Evolutionary conservation across 495 filamentous ascomycete species (phyloP), one percentile per base, ranked within the genome.

Genomic region (Lasiosphaeris hirsuta): DNA sequence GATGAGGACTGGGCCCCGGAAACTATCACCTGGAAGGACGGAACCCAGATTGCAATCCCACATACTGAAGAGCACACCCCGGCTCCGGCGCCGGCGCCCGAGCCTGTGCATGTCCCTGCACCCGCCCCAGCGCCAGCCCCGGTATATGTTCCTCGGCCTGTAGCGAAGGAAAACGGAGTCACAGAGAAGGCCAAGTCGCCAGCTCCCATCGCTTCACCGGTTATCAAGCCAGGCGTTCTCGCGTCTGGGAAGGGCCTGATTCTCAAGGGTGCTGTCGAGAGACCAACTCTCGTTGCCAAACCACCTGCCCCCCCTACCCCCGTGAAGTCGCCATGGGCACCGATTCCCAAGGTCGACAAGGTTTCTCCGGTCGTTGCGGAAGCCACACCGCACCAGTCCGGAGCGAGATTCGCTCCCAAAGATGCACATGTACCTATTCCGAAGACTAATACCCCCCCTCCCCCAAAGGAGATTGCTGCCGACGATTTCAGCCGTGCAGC

Each of bases 1-100:
- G 92, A 97, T 68, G 94, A 97, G 54, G 92, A 97, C 68, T 99
- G 94, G 94, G 91, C 88, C 3, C 95, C 94, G 0, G 92, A 97
- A 60, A 87, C 88, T 7, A 96, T 97, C 58, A 90, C 96, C 60
- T 99, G 94, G 94, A 91, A 88, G 61, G 94, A 99, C 71, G 93
- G 92, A 35, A 97, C 92, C 11, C 97, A 97, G 75, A 90, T 92
- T 53, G 88, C 85, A 38, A 78, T 96, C 8, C 84, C 86, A 11
- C 83, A 87, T 42, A 68, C 78, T 35, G 83, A 88, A 38, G 81
- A 84, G 48, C 49, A 42, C 9, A 46, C 62, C 3, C 62, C 80
- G 45, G 73, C 75, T 35, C 63, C 65, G 15, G 59, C 60, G 45
- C 51, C 67, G 13, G 55, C 63, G 40, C 73, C 67, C 56, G 60